These are phyloP conservation scores for Chrysosporium keratinophilum DNA, from an alignment of 2,329 filamentous ascomycete species.

Conservation along the genomic window DNA sequence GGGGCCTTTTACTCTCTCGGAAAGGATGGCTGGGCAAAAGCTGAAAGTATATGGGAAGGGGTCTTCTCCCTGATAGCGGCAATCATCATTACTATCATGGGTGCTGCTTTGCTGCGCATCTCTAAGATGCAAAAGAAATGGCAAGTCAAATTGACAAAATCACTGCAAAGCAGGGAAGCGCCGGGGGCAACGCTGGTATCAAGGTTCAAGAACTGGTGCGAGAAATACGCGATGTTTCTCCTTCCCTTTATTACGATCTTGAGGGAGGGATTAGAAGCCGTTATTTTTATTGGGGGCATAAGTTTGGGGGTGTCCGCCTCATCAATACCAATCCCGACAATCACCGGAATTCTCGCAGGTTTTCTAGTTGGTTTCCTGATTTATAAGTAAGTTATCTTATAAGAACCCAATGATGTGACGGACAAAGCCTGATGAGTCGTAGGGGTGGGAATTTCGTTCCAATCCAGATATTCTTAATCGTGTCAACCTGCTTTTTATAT, in stretches of 20 bases:
- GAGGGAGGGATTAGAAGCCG: slow-evolving; percentile 12
- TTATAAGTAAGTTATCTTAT: slow-evolving; percentile 9
- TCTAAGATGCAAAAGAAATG: slow-evolving; percentile 13
- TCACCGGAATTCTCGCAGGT: slow-evolving; percentile 8
- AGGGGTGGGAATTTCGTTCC: slow-evolving; percentile 13
- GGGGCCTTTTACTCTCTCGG: slow-evolving; percentile 13
- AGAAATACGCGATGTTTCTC: slow-evolving; percentile 13
- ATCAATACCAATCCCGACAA: slow-evolving; percentile 11
- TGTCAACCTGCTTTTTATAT: slow-evolving; percentile 13
- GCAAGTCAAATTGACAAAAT: slow-evolving; percentile 7
- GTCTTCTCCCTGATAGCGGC: slow-evolving; percentile 11
- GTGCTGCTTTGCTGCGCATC: slow-evolving; percentile 11
- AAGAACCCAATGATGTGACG: not conserved
- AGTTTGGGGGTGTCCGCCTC: slow-evolving; percentile 10
- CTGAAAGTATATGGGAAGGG: slow-evolving; percentile 13
- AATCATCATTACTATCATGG: slow-evolving; percentile 14
- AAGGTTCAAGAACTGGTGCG: slow-evolving; percentile 11
- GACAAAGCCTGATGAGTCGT: not conserved
- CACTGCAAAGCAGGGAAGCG: slow-evolving; percentile 4
- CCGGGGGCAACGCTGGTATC: not conserved
- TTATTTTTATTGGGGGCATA: slow-evolving; percentile 12
- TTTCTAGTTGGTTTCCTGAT: slow-evolving; percentile 11
- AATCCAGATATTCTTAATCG: slow-evolving; percentile 13
- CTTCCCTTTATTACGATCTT: slow-evolving; percentile 12
- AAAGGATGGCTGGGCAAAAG: slow-evolving; percentile 11